phyloP scores from a whole-genome alignment of 2,329 filamentous ascomycete genomes.

The Beauveria rudraprayagi region DNA sequence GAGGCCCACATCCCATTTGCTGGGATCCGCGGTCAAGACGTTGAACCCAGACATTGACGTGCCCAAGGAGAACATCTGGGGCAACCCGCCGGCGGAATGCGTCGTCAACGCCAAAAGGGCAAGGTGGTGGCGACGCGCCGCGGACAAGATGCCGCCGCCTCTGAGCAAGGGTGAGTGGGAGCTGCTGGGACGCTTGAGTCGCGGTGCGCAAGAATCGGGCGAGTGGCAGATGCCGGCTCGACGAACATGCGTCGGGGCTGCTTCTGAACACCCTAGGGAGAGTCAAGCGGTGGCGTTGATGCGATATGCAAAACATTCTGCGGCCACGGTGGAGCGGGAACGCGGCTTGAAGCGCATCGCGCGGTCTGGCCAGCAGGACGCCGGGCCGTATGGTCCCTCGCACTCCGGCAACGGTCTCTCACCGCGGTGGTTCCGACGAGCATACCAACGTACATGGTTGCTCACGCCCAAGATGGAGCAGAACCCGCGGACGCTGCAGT shows the following conservation, averaged over 20 bases:
- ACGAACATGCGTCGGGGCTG: neutral
- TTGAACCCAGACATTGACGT: slow-evolving; percentile 29
- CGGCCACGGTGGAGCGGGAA: slow-evolving; percentile 1
- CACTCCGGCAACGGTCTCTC: slow-evolving; percentile 25
- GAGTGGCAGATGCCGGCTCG: slow-evolving; percentile 30
- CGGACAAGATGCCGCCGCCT: slow-evolving; percentile 45
- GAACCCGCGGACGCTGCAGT: slow-evolving; percentile 21
- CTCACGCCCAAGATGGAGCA: slow-evolving; percentile 34
- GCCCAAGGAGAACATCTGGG: slow-evolving; percentile 42
- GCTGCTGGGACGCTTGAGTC: slow-evolving; percentile 37
- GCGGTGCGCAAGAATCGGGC: slow-evolving; percentile 28
- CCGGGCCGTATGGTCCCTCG: slow-evolving; percentile 30
- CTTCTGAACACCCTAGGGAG: neutral
- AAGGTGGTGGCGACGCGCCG: slow-evolving; percentile 38
- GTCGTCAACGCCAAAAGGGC: slow-evolving; percentile 34
- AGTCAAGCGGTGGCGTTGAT: neutral
- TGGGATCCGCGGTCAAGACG: slow-evolving; percentile 17
- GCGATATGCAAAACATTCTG: neutral
- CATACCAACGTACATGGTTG: slow-evolving; percentile 40
- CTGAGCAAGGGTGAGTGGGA: slow-evolving; percentile 48
- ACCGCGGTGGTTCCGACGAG: slow-evolving; percentile 36
- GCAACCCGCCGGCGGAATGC: slow-evolving; percentile 32
- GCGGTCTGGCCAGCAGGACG: slow-evolving; percentile 28
- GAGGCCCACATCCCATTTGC: slow-evolving; percentile 20
- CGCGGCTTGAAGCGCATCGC: slow-evolving; percentile 18